Conservation (phyloP, 257 asterid genomes). For the Fraxinus excelsior region DNA sequence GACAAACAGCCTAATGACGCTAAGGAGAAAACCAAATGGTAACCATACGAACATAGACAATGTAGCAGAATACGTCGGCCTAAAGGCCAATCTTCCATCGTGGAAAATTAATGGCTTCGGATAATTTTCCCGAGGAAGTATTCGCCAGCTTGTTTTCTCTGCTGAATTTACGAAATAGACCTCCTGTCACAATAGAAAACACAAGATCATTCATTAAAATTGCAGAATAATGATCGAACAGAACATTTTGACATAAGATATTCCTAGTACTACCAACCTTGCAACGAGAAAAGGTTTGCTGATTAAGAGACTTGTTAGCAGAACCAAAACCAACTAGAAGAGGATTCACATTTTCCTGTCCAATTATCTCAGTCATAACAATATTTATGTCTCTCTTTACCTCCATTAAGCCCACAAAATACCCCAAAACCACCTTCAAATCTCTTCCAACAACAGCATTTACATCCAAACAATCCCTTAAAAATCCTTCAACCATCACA, state of each 20-base stretch:
- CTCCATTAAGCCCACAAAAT: conserved; percentile 36
- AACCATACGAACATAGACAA: conserved; percentile 33
- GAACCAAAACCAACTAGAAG: conserved; percentile 31
- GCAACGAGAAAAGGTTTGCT: conserved; percentile 6
- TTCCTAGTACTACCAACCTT: conserved; percentile 10
- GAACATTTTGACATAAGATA: not conserved
- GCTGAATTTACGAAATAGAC: conserved; percentile 28
- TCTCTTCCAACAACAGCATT: conserved; percentile 40
- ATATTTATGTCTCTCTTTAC: conserved; percentile 12
- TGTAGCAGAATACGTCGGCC: conserved; percentile 34
- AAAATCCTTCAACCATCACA: conserved; percentile 39
- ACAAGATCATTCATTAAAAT: not conserved
- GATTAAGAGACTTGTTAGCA: not conserved
- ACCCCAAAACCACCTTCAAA: conserved; percentile 33
- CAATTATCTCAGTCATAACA: conserved; percentile 13
- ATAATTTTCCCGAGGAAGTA: conserved; percentile 29
- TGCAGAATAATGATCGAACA: not conserved
- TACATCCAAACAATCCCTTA: conserved; percentile 40
- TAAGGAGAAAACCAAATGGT: conserved; percentile 32
- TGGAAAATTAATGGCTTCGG: conserved; percentile 35
- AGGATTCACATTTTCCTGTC: conserved; percentile 17
- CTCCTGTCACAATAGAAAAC: conserved; percentile 26
- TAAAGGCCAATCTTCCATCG: conserved; percentile 40
- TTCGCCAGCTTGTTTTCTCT: conserved; percentile 32
- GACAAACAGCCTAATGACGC: conserved; percentile 24